A percentile compares a stretch with the other conserved stretches of the same genome.
Conservation (phyloP, 2,329 filamentous ascomycete genomes). For the Fusarium verrucosum region DNA sequence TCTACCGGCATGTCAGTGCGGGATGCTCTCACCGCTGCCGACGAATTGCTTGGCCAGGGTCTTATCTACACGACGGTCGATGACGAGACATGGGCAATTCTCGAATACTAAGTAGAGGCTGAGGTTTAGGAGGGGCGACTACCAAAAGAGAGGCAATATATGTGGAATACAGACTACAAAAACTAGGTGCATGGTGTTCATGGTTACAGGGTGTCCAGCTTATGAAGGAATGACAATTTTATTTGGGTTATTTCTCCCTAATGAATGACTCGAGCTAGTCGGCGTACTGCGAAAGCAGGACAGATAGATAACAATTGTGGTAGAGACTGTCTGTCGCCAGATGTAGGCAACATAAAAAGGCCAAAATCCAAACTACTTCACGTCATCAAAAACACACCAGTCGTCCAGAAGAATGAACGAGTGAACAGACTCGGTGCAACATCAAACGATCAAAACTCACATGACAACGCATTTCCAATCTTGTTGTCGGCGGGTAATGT, state of each 20-base stretch:
- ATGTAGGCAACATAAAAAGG: constrained; percentile 3
- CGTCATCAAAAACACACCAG: background rate
- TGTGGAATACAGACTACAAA: constrained; percentile 18
- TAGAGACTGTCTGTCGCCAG: constrained; percentile 34
- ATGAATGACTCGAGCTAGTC: constrained; percentile 44
- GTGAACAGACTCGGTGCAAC: background rate
- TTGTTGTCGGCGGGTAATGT: background rate
- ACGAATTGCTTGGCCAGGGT: constrained; percentile 79
- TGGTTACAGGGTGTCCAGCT: constrained; percentile 32
- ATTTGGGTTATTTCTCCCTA: constrained; percentile 31
- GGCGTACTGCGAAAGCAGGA: constrained; percentile 18
- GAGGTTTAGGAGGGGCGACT: background rate
- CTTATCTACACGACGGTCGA: constrained; percentile 91
- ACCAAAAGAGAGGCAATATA: background rate
- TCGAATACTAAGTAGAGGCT: constrained; percentile 66
- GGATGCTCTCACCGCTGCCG: constrained; percentile 79
- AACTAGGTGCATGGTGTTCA: constrained; percentile 43
- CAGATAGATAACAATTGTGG: constrained; percentile 23
- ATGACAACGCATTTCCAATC: constrained; percentile 28
- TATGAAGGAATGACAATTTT: constrained; percentile 44
- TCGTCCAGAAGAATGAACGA: constrained; percentile 13
- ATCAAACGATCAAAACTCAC: constrained; percentile 14
- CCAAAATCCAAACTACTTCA: constrained; percentile 2
- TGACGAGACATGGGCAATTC: constrained; percentile 88
- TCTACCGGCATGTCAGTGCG: constrained; percentile 70